These are phyloP conservation scores for Atkinsonella hypoxylon DNA, from an alignment of 2,329 filamentous ascomycete species.

Conservation along the genomic window DNA sequence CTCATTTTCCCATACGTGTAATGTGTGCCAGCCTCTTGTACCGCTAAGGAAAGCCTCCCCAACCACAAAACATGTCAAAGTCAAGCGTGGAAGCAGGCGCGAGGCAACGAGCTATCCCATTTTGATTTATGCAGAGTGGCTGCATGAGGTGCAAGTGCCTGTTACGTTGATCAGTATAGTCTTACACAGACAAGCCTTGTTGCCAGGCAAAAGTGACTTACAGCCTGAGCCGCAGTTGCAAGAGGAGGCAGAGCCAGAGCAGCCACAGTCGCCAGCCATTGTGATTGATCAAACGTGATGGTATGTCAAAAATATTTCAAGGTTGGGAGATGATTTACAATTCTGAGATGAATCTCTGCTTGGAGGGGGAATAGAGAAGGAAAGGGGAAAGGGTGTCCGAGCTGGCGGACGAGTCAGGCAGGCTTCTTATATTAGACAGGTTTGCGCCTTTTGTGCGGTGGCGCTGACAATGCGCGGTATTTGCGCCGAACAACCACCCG, in stretches of 20 bases:
- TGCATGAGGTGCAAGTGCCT: slow-evolving; percentile 23
- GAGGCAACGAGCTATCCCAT: background rate
- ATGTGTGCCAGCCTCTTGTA: background rate
- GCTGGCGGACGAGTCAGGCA: slow-evolving; percentile 7
- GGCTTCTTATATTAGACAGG: slow-evolving; percentile 16
- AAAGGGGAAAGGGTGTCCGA: background rate
- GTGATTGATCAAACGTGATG: too few relatives aligned
- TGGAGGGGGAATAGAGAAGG: slow-evolving; percentile 4
- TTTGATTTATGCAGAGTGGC: slow-evolving; percentile 3
- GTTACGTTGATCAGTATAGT: background rate
- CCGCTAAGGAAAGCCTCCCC: too few relatives aligned
- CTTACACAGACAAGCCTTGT: background rate
- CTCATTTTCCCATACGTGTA: too few relatives aligned
- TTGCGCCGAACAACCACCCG: background rate
- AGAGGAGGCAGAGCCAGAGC: slow-evolving; percentile 20
- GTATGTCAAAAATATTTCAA: too few relatives aligned
- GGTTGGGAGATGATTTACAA: too few relatives aligned
- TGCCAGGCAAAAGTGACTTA: slow-evolving; percentile 11
- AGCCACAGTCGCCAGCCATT: slow-evolving; percentile 26
- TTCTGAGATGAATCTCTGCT: slow-evolving; percentile 10
- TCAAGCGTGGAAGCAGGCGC: background rate
- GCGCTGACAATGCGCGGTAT: background rate
- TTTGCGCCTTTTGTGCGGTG: slow-evolving; percentile 6
- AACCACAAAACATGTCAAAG: too few relatives aligned
- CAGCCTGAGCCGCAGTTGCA: slow-evolving; percentile 27